A percentile compares a stretch with the other conserved stretches of the same genome.
phyloP scores from a whole-genome alignment of 1,284 basidiomycete species.

The Polyporus tsugae region DNA sequence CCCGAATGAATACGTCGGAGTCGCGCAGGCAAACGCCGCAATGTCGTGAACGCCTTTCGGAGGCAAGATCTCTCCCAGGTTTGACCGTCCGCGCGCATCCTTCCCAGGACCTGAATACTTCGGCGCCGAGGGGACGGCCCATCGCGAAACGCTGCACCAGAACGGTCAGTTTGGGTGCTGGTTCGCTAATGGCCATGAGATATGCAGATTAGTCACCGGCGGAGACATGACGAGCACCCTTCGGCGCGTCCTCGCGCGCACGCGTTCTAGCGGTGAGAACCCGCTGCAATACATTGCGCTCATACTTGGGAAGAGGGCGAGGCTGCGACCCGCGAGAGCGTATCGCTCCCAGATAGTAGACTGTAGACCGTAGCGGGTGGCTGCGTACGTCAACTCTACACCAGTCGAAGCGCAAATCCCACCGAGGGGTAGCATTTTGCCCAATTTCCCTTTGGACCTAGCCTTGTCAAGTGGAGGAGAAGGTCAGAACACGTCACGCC shows the following conservation, averaged over 20 bases:
- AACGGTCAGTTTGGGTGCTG: background rate
- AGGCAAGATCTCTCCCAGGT: background rate
- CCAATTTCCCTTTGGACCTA: background rate
- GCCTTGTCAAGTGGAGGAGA: background rate
- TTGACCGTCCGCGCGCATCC: background rate
- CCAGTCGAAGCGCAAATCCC: background rate
- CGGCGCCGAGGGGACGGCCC: background rate
- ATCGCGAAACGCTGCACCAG: conserved; percentile 1
- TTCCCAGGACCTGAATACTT: conserved; percentile 2
- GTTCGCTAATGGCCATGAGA: background rate
- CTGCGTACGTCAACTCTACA: background rate
- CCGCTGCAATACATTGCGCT: background rate
- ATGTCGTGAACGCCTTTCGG: background rate
- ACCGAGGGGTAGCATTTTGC: background rate
- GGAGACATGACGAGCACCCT: background rate
- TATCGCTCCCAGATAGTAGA: background rate
- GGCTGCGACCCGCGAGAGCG: background rate
- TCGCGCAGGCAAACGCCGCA: background rate
- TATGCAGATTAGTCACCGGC: conserved; percentile 1
- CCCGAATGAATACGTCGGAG: background rate
- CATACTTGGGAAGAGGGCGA: background rate
- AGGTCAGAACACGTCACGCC: conserved; percentile 3
- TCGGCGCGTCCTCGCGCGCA: background rate
- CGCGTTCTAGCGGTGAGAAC: conserved; percentile 6
- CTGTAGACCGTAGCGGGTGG: background rate